Evolutionary conservation across 2,329 filamentous ascomycete genomes (phyloP), one percentile per base, ranked within the genome.

Genomic region (Calycina herbarum): DNA sequence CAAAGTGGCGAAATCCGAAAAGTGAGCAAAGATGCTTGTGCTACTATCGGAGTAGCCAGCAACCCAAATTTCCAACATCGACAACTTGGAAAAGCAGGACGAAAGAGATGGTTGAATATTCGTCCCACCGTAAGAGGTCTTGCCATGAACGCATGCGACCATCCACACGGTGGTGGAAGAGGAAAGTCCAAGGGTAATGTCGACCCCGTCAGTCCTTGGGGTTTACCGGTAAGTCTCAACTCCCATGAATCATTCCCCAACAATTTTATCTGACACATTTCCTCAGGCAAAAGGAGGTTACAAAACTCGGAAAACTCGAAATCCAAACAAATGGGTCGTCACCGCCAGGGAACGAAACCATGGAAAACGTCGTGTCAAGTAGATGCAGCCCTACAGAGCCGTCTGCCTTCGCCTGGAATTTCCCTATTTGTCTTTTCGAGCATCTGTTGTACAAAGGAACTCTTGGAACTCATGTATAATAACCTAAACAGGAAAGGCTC

Each of bases 111-210:
- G 94, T 80, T 98, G 71, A 95, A 95, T 76, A 97, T 96, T 76
- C 85, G 95, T 72, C 95, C 95, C 17, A 97, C 95, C 0, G 95
- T 99, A 57, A 89, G 96, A 83, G 96, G 95, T 90, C 82, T 98
- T 73, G 95, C 96, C 69, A 99, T 99, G 96, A 99, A 99, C 83
- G 93, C 94, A 78, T 87, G 91, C 74, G 95, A 99, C 76, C 95
- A 99, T 85, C 95, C 95, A 76, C 95, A 99, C 79, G 95, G 95
- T 86, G 95, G 95, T 91, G 95, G 95, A 80, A 88, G 96, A 85
- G 95, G 95, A 82, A 99, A 99, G 82, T 97, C 93, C 65, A 99
- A 99, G 92, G 93, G 95, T 87, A 97, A 97, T 77, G 88, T 94
- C 68, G 85, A 96, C 77, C 95, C 96, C 40, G 93, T 95, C 73